These are phyloP conservation scores for Penicillium canariense DNA, from an alignment of 495 filamentous ascomycete genomes.

Conservation along the genomic window DNA sequence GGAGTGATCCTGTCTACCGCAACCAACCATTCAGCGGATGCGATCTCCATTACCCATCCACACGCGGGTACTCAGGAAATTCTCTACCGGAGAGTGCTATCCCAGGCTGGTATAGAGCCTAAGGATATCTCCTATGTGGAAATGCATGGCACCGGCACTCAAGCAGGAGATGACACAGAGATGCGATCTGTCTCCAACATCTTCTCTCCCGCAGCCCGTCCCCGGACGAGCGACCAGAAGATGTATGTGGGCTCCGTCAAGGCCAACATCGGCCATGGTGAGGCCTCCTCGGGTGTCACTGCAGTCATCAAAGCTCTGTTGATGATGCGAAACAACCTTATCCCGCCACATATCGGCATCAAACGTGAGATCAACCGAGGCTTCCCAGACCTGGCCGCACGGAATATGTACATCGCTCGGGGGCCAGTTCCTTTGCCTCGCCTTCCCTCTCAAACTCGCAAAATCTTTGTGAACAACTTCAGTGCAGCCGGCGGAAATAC, in stretches of 20 bases:
- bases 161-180: constrained; percentile 39
- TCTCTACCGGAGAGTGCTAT: constrained; percentile 43
- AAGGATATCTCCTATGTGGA: constrained; percentile 52
- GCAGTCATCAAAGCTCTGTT: constrained; percentile 18
- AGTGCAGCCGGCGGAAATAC: constrained; percentile 34
- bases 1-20: constrained; percentile 36
- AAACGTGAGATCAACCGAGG: constrained; percentile 42
- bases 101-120: constrained; percentile 44
- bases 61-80: constrained; percentile 48
- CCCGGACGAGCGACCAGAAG: constrained; percentile 5
- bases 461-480: constrained; percentile 36
- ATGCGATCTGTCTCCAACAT: constrained; percentile 27
- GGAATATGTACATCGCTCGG: neutral
- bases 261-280: constrained; percentile 42
- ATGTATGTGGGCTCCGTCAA: constrained; percentile 36
- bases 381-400: neutral
- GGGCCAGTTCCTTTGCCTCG: neutral
- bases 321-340: constrained; percentile 4
- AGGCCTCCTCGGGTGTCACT: constrained; percentile 32
- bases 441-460: neutral
- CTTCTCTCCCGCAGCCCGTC: constrained; percentile 15
- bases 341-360: constrained; percentile 30
- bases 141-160: constrained; percentile 48
- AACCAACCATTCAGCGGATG: constrained; percentile 48
- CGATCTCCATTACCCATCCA: constrained; percentile 45